Base-by-base conservation (phyloP, 2,329 filamentous ascomycete species). In the Colletotrichum scovillei region DNA sequence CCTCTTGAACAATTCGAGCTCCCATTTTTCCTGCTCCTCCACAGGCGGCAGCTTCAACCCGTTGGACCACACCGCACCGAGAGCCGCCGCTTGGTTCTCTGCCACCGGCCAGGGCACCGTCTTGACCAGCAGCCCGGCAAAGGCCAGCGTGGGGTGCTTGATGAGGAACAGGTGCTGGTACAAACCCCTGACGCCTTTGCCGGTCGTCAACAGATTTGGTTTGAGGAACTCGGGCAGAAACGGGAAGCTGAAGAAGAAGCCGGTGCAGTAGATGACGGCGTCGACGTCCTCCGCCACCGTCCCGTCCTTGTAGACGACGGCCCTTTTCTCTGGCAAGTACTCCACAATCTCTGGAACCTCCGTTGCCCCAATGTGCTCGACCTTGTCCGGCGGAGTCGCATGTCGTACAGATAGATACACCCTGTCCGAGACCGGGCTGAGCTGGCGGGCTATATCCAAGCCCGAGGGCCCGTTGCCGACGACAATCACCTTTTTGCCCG, bases 391-490 rank as follows among this genome's bases (percentile, higher is more conserved):
- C 3, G 84, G 77, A 1, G 87, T 87, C 78, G 78, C 86, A 82
- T 84, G 88, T 81, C 82, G 89, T 77, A 84, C 93, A 84, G 86
- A 94, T 75, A 92, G 81, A n/a, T 96, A 82, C 1, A 97, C 82
- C 12, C 91, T 92, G 2, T 83, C 82, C 74, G 85, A 82, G 46
- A 91, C 86, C 6, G 84, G 79, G 63, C 88, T 89, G 77, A 98
- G 93, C 80, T 98, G 96, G 2, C 87, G 84, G 19, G 92, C 92
- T 77, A 98, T 94, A 78, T 98, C 96, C 19, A 95, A 84, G 0
- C 95, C 96, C 0, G 94, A 97, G 0, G 95, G 93, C 0, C 93
- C 93, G 78, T 94, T 97, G 11, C 96, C 96, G 0, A 98, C 91
- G 0, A 98, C 88, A 5, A 98, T 82, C 12, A 97, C 93, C 81